Base-by-base conservation (phyloP, 2,329 filamentous ascomycete genomes). In the Alternaria sp. region DNA sequence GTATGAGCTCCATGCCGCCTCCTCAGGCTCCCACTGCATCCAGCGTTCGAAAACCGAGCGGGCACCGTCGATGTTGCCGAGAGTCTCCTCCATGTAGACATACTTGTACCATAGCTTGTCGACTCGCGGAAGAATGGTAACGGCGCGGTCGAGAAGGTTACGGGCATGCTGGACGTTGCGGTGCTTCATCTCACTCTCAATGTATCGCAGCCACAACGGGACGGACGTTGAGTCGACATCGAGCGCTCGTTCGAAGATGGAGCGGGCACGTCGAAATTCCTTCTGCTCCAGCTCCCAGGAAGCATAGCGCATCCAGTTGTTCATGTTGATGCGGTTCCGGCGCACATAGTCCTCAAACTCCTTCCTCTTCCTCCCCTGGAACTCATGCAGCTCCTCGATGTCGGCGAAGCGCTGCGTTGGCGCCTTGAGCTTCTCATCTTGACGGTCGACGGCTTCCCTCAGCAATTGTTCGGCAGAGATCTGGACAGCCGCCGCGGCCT, bases 81-180 rank as follows among this genome's bases (percentile, higher is more conserved):
- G 87, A 82, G 95, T 98, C 86, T 99, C 96, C 83, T 98, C 95
- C 91, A 97, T 96, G 79, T 97, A 97, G 25, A 97, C 93, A 84
- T 97, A 99, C 80, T 98, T 98, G 85, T 97, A 99, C 96, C 96
- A 99, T 33, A 99, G 84, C 85, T 98, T 98, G 79, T 98, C 94
- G 44, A 98, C 88, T 61, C 96, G 87, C 6, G 96, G 96, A 43
- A 97, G 84, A 60, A 96, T 92, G 1, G 94, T 94, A 57, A 98
- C 93, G n/a, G 96, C 94, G 59, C 96, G 90, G 79, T 99, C 96
- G 56, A 99, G 88, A 55, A 99, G 82, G 78, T 99, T 99, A 62
- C 96, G 87, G 33, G 96, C 94, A 86, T 98, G 95, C 79, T 97
- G 97, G 84, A 99, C 97, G 47, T 79, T 79, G 46, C 76, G 69